A percentile compares a stretch with the other conserved stretches of the same genome.
These are phyloP conservation scores for Grosmannia serpens DNA, from an alignment of 2,329 filamentous ascomycete species.

Conservation along the genomic window DNA sequence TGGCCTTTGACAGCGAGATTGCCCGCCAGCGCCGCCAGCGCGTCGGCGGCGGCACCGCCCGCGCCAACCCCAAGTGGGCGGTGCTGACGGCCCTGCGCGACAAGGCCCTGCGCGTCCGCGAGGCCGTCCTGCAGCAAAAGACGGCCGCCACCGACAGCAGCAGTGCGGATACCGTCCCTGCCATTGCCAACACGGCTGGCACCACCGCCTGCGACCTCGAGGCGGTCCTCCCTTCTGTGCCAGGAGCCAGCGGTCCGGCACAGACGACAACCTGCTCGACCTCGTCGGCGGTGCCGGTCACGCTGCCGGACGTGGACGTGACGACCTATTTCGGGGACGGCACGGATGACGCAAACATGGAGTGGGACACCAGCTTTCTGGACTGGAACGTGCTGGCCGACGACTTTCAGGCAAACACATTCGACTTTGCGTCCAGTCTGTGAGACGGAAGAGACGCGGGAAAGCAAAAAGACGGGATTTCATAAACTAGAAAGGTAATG, in stretches of 20 bases:
- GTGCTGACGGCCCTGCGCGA: conserved; percentile 20
- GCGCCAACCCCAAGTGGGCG: conserved; percentile 19
- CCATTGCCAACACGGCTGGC: no score
- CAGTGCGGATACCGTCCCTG: no score
- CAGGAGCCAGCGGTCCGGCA: not conserved
- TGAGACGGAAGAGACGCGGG: not conserved
- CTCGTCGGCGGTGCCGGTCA: not conserved
- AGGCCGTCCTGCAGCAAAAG: not conserved
- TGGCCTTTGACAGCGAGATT: conserved; percentile 10
- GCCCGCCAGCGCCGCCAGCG: conserved; percentile 7
- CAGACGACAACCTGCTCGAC: not conserved
- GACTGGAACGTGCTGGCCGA: conserved; percentile 10
- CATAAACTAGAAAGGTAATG: no score
- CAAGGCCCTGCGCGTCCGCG: conserved; percentile 17
- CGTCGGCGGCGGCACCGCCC: not conserved
- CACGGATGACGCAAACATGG: conserved; percentile 2
- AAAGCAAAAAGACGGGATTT: not conserved
- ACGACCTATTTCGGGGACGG: conserved; percentile 3
- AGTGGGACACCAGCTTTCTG: conserved; percentile 8
- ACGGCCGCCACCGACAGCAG: not conserved
- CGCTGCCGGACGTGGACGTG: conserved; percentile 4
- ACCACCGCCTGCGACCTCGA: no score
- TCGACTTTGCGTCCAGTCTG: not conserved
- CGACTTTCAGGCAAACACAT: conserved; percentile 6
- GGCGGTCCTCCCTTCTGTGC: no score